These are phyloP conservation scores for Eucalyptus cloeziana DNA, from an alignment of 345 rosid species.

Conservation along the genomic window DNA sequence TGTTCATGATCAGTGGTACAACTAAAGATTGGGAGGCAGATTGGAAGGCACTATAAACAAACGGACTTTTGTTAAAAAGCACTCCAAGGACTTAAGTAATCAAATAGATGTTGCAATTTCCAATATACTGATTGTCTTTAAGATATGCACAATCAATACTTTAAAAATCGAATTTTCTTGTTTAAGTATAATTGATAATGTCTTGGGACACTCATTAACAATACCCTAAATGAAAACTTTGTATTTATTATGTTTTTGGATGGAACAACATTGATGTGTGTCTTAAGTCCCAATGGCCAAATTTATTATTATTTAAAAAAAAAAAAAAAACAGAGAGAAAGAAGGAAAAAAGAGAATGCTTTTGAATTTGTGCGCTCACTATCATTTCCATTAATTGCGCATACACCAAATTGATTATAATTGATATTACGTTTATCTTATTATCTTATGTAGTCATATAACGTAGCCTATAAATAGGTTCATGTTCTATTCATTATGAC, in stretches of 20 bases:
- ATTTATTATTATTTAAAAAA: not conserved
- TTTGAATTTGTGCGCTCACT: not conserved
- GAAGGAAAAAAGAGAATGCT: not conserved
- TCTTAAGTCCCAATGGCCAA: not conserved
- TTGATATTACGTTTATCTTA: not conserved
- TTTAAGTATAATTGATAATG: not conserved
- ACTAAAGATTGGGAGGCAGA: not conserved
- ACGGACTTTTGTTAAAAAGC: not conserved
- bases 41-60: not conserved
- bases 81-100: not conserved
- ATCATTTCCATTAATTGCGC: not conserved
- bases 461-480: not conserved
- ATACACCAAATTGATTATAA: not conserved
- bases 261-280: not conserved
- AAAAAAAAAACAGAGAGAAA: not conserved
- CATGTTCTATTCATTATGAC: not conserved
- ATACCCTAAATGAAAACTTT: not conserved
- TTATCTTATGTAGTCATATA: not conserved
- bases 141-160: not conserved
- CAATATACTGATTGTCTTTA: not conserved
- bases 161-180: not conserved
- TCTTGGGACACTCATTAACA: not conserved
- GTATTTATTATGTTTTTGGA: not conserved
- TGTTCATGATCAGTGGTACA: not conserved
- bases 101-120: not conserved